Evolutionary conservation across 164 flowering plant genomes (phyloP).

Genomic region (Tetrastigma voinierianum): DNA sequence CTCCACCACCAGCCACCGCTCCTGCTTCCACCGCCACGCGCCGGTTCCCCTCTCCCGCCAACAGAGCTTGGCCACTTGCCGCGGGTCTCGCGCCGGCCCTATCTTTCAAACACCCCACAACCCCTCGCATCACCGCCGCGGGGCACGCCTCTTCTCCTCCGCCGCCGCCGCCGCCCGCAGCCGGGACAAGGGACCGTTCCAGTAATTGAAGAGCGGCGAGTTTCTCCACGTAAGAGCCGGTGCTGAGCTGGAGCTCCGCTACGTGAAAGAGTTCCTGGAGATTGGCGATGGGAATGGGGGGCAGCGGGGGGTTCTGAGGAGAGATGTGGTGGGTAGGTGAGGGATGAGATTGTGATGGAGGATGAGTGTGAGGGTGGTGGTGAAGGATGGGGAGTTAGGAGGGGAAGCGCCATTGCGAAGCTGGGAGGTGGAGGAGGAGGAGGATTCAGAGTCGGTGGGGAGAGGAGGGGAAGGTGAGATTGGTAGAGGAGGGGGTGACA

Average conservation of each 20-base stretch:
- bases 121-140: constrained; percentile 47
- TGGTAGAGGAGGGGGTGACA: constrained; percentile 15
- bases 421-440: constrained; percentile 83
- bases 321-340: constrained; percentile 10
- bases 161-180: constrained; percentile 38
- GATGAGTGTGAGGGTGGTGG: constrained; percentile 17
- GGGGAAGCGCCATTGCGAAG: constrained; percentile 89
- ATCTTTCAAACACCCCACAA: constrained; percentile 37
- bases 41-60: constrained; percentile 75
- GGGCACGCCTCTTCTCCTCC: constrained; percentile 42
- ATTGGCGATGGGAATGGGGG: constrained; percentile 18
- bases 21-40: constrained; percentile 70
- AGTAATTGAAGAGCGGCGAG: constrained; percentile 53
- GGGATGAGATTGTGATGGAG: constrained; percentile 3
- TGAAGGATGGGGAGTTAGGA: constrained; percentile 37
- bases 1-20: constrained; percentile 53
- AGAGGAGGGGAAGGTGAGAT: constrained; percentile 11
- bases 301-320: constrained; percentile 18
- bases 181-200: constrained; percentile 62
- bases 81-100: constrained; percentile 49
- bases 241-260: constrained; percentile 56
- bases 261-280: constrained; percentile 60
- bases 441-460: constrained; percentile 33
- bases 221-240: constrained; percentile 38
- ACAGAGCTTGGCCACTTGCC: constrained; percentile 57